Percentiles rank a stretch among this genome's conserved stretches.
Evolutionary conservation across 169 alveolate genomes (phyloP).

Genomic region (Cyclospora cayetanensis): DNA sequence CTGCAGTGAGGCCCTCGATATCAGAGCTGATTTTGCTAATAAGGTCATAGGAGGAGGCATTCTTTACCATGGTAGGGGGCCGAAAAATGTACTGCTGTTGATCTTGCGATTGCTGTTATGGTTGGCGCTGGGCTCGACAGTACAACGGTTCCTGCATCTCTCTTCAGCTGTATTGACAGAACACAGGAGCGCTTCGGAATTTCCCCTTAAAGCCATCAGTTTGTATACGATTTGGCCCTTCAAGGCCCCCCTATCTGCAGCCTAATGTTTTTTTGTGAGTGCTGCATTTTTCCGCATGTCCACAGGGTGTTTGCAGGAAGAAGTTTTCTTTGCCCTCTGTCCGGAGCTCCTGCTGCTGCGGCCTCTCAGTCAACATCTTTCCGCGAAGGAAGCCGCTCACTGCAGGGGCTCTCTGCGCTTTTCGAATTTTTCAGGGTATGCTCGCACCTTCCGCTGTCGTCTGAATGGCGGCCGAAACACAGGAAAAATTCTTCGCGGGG

Average conservation of each 20-base stretch:
- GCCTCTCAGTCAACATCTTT: constrained; percentile 24
- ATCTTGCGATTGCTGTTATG: background rate
- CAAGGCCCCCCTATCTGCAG: no score
- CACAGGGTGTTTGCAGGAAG: constrained; percentile 67
- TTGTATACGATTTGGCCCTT: no score
- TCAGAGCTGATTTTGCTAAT: constrained; percentile 67
- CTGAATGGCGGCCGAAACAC: background rate
- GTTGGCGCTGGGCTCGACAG: background rate
- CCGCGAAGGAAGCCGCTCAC: constrained; percentile 18
- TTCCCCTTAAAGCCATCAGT: no score
- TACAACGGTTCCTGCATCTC: no score
- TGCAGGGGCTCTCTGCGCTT: constrained; percentile 27
- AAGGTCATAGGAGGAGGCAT: constrained; percentile 69
- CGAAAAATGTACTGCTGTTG: background rate
- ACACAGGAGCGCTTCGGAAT: no score
- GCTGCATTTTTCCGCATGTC: no score
- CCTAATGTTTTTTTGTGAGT: background rate
- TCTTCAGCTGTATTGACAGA: no score
- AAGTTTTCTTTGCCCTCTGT: constrained; percentile 32
- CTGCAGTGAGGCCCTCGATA: background rate
- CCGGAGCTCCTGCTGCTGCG: constrained; percentile 67
- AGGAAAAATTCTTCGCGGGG: background rate
- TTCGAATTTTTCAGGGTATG: constrained; percentile 46
- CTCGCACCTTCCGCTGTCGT: constrained; percentile 47
- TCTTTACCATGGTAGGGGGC: constrained; percentile 53